Base-by-base conservation (phyloP, 805 yeast genomes). In the Suhomyces kilbournensis region DNA sequence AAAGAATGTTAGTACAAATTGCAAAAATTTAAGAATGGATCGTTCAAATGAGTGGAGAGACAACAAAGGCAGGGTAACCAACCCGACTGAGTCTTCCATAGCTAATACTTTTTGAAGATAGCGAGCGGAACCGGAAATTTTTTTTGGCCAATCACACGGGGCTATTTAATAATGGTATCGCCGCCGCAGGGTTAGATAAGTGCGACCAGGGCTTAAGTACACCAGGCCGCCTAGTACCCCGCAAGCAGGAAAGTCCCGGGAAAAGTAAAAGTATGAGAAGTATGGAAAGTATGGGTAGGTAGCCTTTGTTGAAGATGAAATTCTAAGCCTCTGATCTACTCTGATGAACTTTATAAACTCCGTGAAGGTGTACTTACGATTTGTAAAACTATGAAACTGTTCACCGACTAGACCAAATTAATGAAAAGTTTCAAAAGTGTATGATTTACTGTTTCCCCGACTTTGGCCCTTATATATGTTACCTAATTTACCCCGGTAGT, bases 151-250 rank as follows among this genome's bases (percentile, higher is more conserved):
- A 45, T 45, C 47, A 45, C 23, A 45, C 2, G 12, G 10, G 35
- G 25, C 17, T 14, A n/a, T n/a, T 45, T 45, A 30, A 28, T 45
- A 45, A 45, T 14, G n/a, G 47, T 14, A 25, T 44, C 46, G 6
- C 38, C 47, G 47, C 47, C 47, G 47, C 47, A 45, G 25, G 22
- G 39, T 12, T 19, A 45, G 47, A 45, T 45, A 45, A 28, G 25
- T 17, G 28, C 34, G 25, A 10, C 17, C 10, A 38, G 15, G 17
- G n/a, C 17, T 9, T 12, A 3, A 10, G 3, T 34, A 15, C 17
- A 26, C 28, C 28, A 26, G 12, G 12, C 9, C 9, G 6, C 35
- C 35, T 32, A 4, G 32, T 32, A 32, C 35, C 35, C 35, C 35
- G 35, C 35, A 32, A n/a, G 35, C 17, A 7, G 3, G 14, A 12